Evolutionary conservation across 192 early-diverging fungal genomes (phyloP).

Genomic region (Chytriomyces sp.): DNA sequence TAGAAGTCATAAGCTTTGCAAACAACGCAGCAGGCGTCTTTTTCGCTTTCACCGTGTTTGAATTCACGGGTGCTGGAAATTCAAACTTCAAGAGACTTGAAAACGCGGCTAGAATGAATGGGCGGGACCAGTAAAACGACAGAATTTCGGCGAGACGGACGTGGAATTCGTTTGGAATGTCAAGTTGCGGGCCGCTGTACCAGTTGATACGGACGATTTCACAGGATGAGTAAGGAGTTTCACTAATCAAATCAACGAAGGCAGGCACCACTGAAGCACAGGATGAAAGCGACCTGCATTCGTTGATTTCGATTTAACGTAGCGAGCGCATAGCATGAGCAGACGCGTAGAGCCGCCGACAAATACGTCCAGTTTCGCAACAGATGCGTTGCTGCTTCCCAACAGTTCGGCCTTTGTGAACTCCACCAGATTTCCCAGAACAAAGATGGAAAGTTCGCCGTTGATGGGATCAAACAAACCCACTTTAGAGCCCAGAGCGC

Average conservation of each 20-base stretch:
- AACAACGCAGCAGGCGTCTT: neutral
- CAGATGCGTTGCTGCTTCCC: neutral
- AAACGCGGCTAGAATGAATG: slow-evolving; percentile 24
- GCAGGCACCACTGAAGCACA: slow-evolving; percentile 29
- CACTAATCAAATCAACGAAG: neutral
- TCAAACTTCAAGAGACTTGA: neutral
- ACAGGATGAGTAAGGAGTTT: neutral
- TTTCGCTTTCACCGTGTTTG: neutral
- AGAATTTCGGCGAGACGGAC: neutral
- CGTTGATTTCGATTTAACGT: slow-evolving; percentile 25
- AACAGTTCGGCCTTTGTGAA: neutral
- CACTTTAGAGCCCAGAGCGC: neutral
- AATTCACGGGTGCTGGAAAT: slow-evolving; percentile 11
- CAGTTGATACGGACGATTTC: slow-evolving; percentile 2
- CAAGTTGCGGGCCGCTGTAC: slow-evolving; percentile 27
- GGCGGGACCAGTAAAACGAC: slow-evolving; percentile 22
- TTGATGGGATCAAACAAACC: slow-evolving; percentile 4
- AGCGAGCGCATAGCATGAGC: slow-evolving; percentile 4
- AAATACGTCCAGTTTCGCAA: neutral
- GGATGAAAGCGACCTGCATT: slow-evolving; percentile 33
- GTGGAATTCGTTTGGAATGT: slow-evolving; percentile 32
- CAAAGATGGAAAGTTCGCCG: slow-evolving; percentile 23
- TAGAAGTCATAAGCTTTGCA: too few species aligned
- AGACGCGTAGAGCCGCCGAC: neutral
- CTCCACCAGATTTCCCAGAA: slow-evolving; percentile 7